Percentiles rank a stretch among this genome's conserved stretches.
These are phyloP conservation scores for Pseudogymnoascus sp. DNA, from an alignment of 2,329 filamentous ascomycete genomes.

Conservation along the genomic window DNA sequence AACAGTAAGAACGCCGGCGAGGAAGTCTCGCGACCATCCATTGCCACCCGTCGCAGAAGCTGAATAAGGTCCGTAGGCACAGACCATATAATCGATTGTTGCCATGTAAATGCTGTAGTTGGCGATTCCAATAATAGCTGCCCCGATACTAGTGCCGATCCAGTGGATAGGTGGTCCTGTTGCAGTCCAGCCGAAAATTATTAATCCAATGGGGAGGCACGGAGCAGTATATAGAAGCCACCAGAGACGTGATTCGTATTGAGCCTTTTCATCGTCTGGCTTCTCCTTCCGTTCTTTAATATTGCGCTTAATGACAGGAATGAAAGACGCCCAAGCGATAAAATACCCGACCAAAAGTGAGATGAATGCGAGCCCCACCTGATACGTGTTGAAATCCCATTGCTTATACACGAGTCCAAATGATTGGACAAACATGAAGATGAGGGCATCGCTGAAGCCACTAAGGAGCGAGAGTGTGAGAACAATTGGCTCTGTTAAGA, in stretches of 20 bases:
- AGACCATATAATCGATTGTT: slow-evolving; percentile 71
- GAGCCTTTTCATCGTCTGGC: slow-evolving; percentile 47
- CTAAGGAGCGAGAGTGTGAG: slow-evolving; percentile 60
- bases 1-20: slow-evolving; percentile 63
- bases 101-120: slow-evolving; percentile 68
- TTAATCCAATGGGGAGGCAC: slow-evolving; percentile 55
- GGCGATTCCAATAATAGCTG: slow-evolving; percentile 59
- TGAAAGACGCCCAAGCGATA: slow-evolving; percentile 50
- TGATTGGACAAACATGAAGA: slow-evolving; percentile 70
- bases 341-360: slow-evolving; percentile 60
- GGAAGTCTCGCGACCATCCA: slow-evolving; percentile 63
- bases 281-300: slow-evolving; percentile 41
- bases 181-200: slow-evolving; percentile 62
- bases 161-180: slow-evolving; percentile 56
- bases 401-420: slow-evolving; percentile 60
- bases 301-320: slow-evolving; percentile 48
- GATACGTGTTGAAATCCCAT: slow-evolving; percentile 52
- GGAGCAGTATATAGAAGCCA: slow-evolving; percentile 55
- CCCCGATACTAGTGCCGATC: slow-evolving; percentile 59
- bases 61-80: slow-evolving; percentile 63
- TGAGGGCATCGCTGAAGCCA: slow-evolving; percentile 65
- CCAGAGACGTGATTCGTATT: slow-evolving; percentile 61
- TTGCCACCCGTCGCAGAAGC: slow-evolving; percentile 70
- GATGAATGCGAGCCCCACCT: slow-evolving; percentile 53
- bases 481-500: slow-evolving; percentile 67